Base-by-base conservation (phyloP, 345 rosid genomes). In the Aquilaria malaccensis region DNA sequence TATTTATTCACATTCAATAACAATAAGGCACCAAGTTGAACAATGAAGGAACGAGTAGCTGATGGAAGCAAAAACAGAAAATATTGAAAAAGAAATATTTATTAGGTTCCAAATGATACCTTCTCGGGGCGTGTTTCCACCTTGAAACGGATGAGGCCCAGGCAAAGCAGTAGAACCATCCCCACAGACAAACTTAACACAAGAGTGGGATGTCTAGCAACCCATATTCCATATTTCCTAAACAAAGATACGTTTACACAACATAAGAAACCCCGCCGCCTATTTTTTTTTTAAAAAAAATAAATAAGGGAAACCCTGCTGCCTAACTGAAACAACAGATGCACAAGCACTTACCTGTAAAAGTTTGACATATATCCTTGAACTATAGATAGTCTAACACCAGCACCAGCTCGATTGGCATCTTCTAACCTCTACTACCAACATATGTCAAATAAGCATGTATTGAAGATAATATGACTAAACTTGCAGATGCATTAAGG, bases 61-160 rank as follows among this genome's bases (percentile, higher is more conserved):
- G 7, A 37, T 3, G 7, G 5, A 7, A 37, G 22, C 43, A 3
- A 37, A 37, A 37, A 3, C 43, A 37, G 7, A 3, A 37, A 37
- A 3, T 37, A 3, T 37, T 37, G 3, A 7, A 7, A 37, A 7
- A 56, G 66, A 33, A 10, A 6, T 22, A 22, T 22, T 22, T 22
- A 22, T 9, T 30, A 65, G 45, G 30, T 32, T 55, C 29, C 29
- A 54, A 58, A 63, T 30, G 14, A 33, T 81, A 94, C 99, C 91
- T 94, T 94, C 75, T 86, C 96, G 57, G 99, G 99, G 55, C 92
- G 77, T 56, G 99, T 94, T 81, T 94, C 99, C 66, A 94, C 99
- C 84, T 90, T 83, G 79, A 90, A 90, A 47, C 79, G 94, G 69
- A 94, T 64, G 41, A 94, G 76, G 67, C 97, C 99, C 49, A 94